Base-by-base conservation (phyloP, 345 rosid genomes). In the Citrus mangshanensis region DNA sequence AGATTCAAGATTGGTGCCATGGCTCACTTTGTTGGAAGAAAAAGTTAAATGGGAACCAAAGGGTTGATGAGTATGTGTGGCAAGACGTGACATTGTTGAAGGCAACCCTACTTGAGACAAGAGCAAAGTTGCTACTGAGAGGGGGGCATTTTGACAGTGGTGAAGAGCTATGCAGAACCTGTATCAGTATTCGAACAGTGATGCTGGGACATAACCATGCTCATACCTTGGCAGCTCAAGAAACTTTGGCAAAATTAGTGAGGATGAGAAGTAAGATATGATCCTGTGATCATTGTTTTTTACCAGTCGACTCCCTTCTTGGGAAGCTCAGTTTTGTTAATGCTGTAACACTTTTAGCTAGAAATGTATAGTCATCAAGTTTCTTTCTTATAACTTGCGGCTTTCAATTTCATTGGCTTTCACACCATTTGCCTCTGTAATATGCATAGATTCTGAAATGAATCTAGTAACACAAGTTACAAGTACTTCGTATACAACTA, bases 211-310 rank as follows among this genome's bases (percentile, higher is more conserved):
- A 95, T 76, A 92, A 86, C 85, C 95, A 95, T 83, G 81, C 91
- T 19, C 92, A 86, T 34, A 95, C 98, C 68, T 82, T 95, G 80
- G 89, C 97, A 79, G 97, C 99, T 58, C 98, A 95, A 85, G 98
- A 95, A 85, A 95, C 97, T 78, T 86, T 93, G 24, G 92, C 96
- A 51, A 93, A 91, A 80, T 81, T 93, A 51, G 99, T 93, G 76
- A 90, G 96, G 85, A 91, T 92, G 98, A 89, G 97, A 81, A 92
- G 95, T 88, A 93, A 95, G 86, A 88, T 92, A 77, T 93, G 84
- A 90, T 42, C 49, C 22, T 32, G 27, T 68, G 19, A 55, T 9
- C 32, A 5, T 30, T 7, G 59, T 37, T 34, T 54, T 54, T 54
- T 18, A 16, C 34, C 9, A 1, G 3, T 69, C 18, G 13, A 66